phyloP scores from a whole-genome alignment of 2,329 filamentous ascomycete genomes.

The Paracoccidioides brasiliensis region DNA sequence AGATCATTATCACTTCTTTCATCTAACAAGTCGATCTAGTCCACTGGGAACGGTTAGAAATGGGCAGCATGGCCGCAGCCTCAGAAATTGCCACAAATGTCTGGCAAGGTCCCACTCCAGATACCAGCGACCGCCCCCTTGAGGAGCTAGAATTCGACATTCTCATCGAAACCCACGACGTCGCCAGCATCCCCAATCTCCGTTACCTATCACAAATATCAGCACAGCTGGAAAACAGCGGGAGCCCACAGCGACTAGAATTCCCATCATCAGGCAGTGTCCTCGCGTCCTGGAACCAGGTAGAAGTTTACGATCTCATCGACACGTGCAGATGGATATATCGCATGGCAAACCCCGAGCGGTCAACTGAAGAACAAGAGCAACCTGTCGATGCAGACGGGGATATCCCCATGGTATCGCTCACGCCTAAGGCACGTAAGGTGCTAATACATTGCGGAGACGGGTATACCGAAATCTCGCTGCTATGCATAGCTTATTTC shows the following conservation, averaged over 20 bases:
- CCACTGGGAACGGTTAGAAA: constrained; percentile 76
- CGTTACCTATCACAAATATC: constrained; percentile 51
- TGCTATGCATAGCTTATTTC: constrained; percentile 81
- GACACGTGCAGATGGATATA: constrained; percentile 87
- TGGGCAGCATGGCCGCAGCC: constrained; percentile 83
- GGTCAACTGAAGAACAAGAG: constrained; percentile 15
- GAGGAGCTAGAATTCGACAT: constrained; percentile 58
- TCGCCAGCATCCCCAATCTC: constrained; percentile 61
- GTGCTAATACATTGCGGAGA: constrained; percentile 89
- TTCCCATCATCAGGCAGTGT: constrained; percentile 95
- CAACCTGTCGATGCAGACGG: constrained; percentile 38
- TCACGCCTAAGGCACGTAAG: constrained; percentile 41
- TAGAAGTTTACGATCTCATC: constrained; percentile 70
- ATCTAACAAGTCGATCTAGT: constrained; percentile 29
- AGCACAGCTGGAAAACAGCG: constrained; percentile 35
- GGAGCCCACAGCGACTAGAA: constrained; percentile 49
- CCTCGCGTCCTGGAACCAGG: constrained; percentile 66
- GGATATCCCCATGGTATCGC: constrained; percentile 41
- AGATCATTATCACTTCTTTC: not conserved
- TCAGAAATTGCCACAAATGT: constrained; percentile 84
- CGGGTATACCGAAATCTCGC: constrained; percentile 87
- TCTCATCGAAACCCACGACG: constrained; percentile 76
- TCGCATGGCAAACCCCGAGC: constrained; percentile 56
- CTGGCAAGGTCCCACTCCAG: constrained; percentile 75
- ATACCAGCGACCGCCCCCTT: constrained; percentile 32